Conservation (phyloP, 352 stramenopile species). For the Phytophthora tentaculata region DNA sequence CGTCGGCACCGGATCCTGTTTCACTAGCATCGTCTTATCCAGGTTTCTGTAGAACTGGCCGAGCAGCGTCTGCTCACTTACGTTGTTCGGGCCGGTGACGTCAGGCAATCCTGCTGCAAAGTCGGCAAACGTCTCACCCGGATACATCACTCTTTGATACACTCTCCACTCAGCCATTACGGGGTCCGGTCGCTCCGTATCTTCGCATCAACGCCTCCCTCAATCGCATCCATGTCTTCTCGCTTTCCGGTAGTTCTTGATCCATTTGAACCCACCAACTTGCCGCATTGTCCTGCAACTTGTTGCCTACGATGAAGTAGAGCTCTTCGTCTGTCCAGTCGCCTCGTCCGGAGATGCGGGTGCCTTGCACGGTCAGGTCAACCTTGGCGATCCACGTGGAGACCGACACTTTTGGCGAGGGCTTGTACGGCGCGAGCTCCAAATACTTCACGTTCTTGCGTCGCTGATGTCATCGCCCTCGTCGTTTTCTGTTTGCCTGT, state of each 20-base stretch:
- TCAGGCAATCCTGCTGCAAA: slow-evolving; percentile 1
- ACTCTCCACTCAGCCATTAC: slow-evolving; percentile 3
- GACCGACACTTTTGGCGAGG: not conserved
- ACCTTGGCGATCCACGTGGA: not conserved
- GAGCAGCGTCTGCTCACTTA: not conserved
- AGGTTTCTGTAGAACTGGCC: slow-evolving; percentile 7
- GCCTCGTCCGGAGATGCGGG: not conserved
- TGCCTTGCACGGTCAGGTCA: not conserved
- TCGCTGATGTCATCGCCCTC: too few species aligned
- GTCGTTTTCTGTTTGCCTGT: too few species aligned
- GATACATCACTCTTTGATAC: not conserved
- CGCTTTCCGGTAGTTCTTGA: not conserved
- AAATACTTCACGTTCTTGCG: not conserved
- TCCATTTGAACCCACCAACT: slow-evolving; percentile 7
- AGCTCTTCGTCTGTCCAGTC: slow-evolving; percentile 3
- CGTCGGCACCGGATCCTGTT: not conserved
- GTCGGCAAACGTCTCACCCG: slow-evolving; percentile 4
- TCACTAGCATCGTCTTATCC: slow-evolving; percentile 3
- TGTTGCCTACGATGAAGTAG: slow-evolving; percentile 12
- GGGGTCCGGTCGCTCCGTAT: not conserved
- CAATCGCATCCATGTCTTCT: not conserved
- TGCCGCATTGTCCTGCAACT: not conserved
- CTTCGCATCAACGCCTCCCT: not conserved
- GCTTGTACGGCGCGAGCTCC: not conserved
- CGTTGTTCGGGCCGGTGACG: not conserved